Percentiles rank a stretch among this genome's conserved stretches.
Conservation (phyloP, 106 monocot genomes). For the Triglochin maritima region DNA sequence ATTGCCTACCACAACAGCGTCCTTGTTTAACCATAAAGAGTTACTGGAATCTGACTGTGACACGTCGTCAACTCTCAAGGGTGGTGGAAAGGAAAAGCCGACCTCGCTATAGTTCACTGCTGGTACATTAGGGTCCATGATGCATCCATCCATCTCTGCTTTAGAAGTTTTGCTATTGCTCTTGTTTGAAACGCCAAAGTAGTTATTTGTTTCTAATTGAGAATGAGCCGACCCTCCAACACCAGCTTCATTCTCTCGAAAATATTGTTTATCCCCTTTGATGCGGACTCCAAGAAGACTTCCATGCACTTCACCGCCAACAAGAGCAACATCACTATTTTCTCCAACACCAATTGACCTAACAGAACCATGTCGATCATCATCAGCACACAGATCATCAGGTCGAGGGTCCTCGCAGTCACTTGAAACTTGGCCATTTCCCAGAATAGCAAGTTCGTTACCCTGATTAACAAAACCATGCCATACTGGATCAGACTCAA, state of each 20-base stretch:
- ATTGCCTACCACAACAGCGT: conserved; percentile 3
- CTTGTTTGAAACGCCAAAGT: conserved; percentile 24
- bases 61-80: conserved; percentile 27
- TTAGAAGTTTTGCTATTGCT: conserved; percentile 34
- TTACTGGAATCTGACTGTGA: conserved; percentile 31
- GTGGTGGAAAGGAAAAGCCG: conserved; percentile 85
- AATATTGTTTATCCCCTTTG: conserved; percentile 82
- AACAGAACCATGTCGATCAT: conserved; percentile 82
- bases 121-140: conserved; percentile 15
- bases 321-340: conserved; percentile 84
- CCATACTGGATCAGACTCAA: conserved; percentile 84
- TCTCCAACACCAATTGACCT: conserved; percentile 97
- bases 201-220: conserved; percentile 21
- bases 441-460: conserved; percentile 46
- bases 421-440: conserved; percentile 42
- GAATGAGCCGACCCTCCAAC: conserved; percentile 30
- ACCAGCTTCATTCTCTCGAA: conserved; percentile 43
- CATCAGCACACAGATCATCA: conserved; percentile 61
- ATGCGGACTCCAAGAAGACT: conserved; percentile 77
- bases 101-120: conserved; percentile 31
- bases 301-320: conserved; percentile 81
- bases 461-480: conserved; percentile 83
- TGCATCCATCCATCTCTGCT: conserved; percentile 27
- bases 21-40: conserved; percentile 35
- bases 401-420: conserved; percentile 29